Conservation (phyloP, 768 basidiomycete species). For the Lentinus tigrinus region DNA sequence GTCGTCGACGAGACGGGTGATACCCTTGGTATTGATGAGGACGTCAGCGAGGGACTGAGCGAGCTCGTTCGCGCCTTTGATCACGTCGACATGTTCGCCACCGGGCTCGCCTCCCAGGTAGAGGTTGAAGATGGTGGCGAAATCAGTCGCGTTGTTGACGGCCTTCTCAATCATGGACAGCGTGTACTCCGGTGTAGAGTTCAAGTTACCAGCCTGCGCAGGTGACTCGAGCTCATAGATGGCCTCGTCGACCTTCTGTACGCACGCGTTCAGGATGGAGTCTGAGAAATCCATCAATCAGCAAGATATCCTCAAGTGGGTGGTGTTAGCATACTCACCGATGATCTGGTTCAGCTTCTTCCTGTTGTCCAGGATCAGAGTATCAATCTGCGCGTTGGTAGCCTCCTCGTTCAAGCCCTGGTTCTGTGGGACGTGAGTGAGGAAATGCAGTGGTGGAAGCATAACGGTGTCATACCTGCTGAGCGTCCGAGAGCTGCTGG, state of each 20-base stretch:
- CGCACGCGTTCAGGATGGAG: conserved; percentile 94
- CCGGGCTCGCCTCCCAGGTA: conserved; percentile 84
- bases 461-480: conserved; percentile 56
- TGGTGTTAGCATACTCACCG: conserved; percentile 45
- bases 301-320: not conserved
- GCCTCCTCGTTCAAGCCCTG: conserved; percentile 86
- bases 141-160: conserved; percentile 91
- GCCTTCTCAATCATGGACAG: conserved; percentile 98
- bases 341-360: conserved; percentile 99
- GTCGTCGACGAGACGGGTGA: conserved; percentile 87
- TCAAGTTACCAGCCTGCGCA: conserved; percentile 89
- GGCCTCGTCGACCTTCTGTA: conserved; percentile 95
- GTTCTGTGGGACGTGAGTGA: conserved; percentile 46
- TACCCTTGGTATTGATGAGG: conserved; percentile 90
- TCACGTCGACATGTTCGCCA: conserved; percentile 95
- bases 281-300: conserved; percentile 48
- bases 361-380: conserved; percentile 91
- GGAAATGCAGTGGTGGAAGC: not conserved
- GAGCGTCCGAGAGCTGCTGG: conserved; percentile 80
- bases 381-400: conserved; percentile 96
- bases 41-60: conserved; percentile 93
- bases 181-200: conserved; percentile 98
- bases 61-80: conserved; percentile 95
- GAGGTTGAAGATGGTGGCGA: conserved; percentile 91
- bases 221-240: conserved; percentile 98